phyloP scores from a whole-genome alignment of 2,329 filamentous ascomycete genomes.

The Hirsutella minnesotensis region DNA sequence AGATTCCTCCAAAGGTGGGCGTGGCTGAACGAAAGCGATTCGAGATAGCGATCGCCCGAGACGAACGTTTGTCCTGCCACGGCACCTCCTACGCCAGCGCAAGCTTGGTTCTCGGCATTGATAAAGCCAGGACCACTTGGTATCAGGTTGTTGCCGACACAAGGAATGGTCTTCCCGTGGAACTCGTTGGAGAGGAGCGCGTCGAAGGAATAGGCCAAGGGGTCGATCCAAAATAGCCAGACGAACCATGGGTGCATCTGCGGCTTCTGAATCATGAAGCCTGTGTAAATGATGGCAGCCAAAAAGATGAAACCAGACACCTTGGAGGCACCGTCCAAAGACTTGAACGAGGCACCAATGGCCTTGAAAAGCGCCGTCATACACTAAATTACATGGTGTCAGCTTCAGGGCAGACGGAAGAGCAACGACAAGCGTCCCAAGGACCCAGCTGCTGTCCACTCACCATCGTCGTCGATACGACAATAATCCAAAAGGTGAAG shows the following conservation, averaged over 20 bases:
- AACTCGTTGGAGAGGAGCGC: conserved; percentile 62
- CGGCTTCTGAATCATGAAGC: conserved; percentile 49
- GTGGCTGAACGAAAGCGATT: conserved; percentile 39
- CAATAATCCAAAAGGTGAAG: conserved; percentile 49
- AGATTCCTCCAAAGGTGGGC: conserved; percentile 47
- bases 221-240: conserved; percentile 55
- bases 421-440: too few species aligned
- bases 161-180: conserved; percentile 39
- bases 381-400: conserved; percentile 16
- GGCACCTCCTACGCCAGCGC: conserved; percentile 47
- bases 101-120: conserved; percentile 32
- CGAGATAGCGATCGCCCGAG: conserved; percentile 46
- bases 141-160: conserved; percentile 36
- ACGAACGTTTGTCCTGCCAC: conserved; percentile 33
- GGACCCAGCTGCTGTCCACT: too few species aligned
- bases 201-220: conserved; percentile 59
- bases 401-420: too few species aligned
- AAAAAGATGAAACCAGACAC: conserved; percentile 37
- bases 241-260: conserved; percentile 52
- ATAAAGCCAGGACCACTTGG: conserved; percentile 37
- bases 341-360: conserved; percentile 41
- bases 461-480: conserved; percentile 39
- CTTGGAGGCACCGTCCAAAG: conserved; percentile 49
- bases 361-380: conserved; percentile 49
- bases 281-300: conserved; percentile 47